phyloP scores from a whole-genome alignment of 2,329 filamentous ascomycete species.

The Aspergillus fumigatiaffinis region DNA sequence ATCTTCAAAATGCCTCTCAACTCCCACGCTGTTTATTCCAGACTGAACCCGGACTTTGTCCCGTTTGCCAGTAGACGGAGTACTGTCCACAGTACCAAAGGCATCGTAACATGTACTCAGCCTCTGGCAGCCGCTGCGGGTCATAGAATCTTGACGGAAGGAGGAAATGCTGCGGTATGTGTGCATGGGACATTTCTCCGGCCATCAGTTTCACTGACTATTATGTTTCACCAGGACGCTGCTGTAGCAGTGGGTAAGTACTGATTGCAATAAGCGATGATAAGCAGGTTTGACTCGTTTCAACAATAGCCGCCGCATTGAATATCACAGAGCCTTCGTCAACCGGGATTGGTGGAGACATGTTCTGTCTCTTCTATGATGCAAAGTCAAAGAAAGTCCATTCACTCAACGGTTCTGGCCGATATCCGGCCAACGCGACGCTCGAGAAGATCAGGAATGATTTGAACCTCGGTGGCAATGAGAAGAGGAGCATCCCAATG shows the following conservation, averaged over 20 bases:
- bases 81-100: conserved; percentile 87
- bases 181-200: not conserved
- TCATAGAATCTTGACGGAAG: conserved; percentile 75
- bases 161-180: conserved; percentile 88
- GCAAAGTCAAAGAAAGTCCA: conserved; percentile 76
- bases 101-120: conserved; percentile 86
- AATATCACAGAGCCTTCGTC: conserved; percentile 92
- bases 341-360: conserved; percentile 93
- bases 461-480: conserved; percentile 60
- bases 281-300: conserved; percentile 8
- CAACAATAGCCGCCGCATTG: conserved; percentile 68
- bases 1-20: conserved; percentile 45
- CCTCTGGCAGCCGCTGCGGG: conserved; percentile 86
- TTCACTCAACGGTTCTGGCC: conserved; percentile 90
- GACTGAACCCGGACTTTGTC: conserved; percentile 41
- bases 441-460: conserved; percentile 67
- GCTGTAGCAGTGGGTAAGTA: conserved; percentile 79
- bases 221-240: conserved; percentile 63
- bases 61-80: conserved; percentile 68
- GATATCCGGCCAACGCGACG: conserved; percentile 65
- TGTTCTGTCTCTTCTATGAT: conserved; percentile 93
- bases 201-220: not conserved
- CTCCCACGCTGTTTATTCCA: conserved; percentile 48
- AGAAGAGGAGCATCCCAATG: conserved; percentile 63
- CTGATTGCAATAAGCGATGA: not conserved